Conservation (phyloP, 495 filamentous ascomycete species). For the Bathelium albidoporum region DNA sequence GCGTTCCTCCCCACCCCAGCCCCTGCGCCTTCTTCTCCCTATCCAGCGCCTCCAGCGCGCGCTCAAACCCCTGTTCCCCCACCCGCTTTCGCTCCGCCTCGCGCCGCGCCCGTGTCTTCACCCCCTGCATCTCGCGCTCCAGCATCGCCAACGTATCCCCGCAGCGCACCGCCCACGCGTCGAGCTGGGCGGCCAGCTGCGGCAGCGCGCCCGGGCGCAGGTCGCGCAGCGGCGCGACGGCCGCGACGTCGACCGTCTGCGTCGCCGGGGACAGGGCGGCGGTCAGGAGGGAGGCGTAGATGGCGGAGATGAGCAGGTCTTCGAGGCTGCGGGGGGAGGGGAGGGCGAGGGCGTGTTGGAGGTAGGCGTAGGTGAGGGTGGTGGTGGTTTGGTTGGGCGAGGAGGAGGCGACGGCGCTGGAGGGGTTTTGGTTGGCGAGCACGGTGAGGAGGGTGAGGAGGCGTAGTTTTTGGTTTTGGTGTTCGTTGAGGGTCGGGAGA, state of each 20-base stretch:
- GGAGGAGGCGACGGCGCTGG: too few species aligned
- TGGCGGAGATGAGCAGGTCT: slow-evolving; percentile 76
- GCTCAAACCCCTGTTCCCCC: slow-evolving; percentile 36
- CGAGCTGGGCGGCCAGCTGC: slow-evolving; percentile 53
- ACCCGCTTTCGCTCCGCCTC: slow-evolving; percentile 38
- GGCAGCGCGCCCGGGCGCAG: slow-evolving; percentile 59
- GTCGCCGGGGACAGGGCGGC: slow-evolving; percentile 72
- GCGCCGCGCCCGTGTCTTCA: slow-evolving; percentile 42
- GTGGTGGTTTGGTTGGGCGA: too few species aligned
- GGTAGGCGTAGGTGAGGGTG: slow-evolving; percentile 59
- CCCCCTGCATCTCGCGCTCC: slow-evolving; percentile 56
- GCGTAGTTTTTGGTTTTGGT: slow-evolving; percentile 76
- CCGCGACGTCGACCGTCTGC: slow-evolving; percentile 61
- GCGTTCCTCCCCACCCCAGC: too few species aligned
- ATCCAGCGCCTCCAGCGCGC: slow-evolving; percentile 34
- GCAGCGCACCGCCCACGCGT: slow-evolving; percentile 69
- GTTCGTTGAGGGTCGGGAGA: slow-evolving; percentile 61
- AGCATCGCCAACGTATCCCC: slow-evolving; percentile 61
- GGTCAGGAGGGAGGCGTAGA: slow-evolving; percentile 73
- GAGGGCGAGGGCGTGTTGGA: slow-evolving; percentile 58
- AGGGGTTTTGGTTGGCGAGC: slow-evolving; percentile 37
- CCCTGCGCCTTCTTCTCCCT: slow-evolving; percentile 27
- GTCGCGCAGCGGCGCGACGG: slow-evolving; percentile 76
- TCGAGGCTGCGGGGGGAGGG: slow-evolving; percentile 63
- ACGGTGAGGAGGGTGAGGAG: slow-evolving; percentile 81